These are phyloP conservation scores for Neotropicomus parvogracilis DNA, from an alignment of 1,284 basidiomycete species.

Conservation along the genomic window DNA sequence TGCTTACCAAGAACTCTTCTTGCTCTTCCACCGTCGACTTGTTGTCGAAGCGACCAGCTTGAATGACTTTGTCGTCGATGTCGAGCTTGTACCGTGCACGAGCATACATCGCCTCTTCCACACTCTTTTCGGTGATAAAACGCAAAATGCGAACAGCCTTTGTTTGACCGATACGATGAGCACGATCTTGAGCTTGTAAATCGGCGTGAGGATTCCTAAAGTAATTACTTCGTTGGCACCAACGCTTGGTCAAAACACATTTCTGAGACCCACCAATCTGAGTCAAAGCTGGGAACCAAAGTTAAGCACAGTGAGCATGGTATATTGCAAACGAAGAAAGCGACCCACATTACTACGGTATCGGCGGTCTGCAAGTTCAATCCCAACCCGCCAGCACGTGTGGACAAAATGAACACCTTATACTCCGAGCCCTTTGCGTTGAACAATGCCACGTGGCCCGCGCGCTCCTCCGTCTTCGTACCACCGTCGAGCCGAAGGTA, in stretches of 20 bases:
- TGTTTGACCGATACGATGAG: constrained; percentile 99
- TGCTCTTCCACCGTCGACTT: constrained; percentile 98
- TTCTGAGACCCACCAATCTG: constrained; percentile 59
- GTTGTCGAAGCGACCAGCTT: constrained; percentile 99
- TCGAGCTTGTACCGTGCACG: constrained; percentile 96
- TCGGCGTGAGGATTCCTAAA: constrained; percentile 93
- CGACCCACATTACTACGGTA: constrained; percentile 93
- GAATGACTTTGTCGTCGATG: constrained; percentile 99
- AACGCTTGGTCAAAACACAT: not conserved
- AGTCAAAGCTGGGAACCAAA: constrained; percentile 67
- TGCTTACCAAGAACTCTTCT: constrained; percentile 84
- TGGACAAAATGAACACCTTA: constrained; percentile 95
- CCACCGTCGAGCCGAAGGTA: constrained; percentile 96
- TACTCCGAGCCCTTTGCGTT: constrained; percentile 90
- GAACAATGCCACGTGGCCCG: constrained; percentile 85
- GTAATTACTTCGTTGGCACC: not conserved
- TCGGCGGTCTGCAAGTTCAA: constrained; percentile 98
- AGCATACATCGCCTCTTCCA: constrained; percentile 96
- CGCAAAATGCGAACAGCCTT: constrained; percentile 96
- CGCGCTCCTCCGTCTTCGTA: constrained; percentile 97
- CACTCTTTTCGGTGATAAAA: constrained; percentile 96
- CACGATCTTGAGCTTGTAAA: constrained; percentile 98
- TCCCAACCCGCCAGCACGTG: constrained; percentile 95
- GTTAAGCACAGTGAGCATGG: constrained; percentile 5
- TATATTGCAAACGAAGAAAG: constrained; percentile 14